A percentile compares a stretch with the other conserved stretches of the same genome.
These are phyloP conservation scores for Brassica hybrid DNA, from an alignment of 441 rosid species.

Conservation along the genomic window DNA sequence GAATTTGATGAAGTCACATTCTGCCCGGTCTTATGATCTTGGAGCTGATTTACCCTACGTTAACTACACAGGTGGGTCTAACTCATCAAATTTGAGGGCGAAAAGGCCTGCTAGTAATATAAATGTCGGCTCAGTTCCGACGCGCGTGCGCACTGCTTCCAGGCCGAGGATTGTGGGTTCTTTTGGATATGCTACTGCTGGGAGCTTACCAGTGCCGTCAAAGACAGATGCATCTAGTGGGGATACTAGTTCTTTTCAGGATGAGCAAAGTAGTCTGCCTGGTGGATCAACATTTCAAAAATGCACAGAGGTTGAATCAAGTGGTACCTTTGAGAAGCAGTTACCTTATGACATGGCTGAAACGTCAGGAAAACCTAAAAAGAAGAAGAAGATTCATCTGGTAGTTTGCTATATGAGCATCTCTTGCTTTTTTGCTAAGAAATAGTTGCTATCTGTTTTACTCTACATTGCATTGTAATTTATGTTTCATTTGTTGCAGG, in stretches of 20 bases:
- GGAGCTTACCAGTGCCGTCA: constrained; percentile 54
- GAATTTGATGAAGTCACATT: constrained; percentile 54
- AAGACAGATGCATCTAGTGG: constrained; percentile 98
- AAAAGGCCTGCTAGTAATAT: constrained; percentile 76
- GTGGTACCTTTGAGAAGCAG: constrained; percentile 74
- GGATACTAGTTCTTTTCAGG: constrained; percentile 96
- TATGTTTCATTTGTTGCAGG: constrained; percentile 58
- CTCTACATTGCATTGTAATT: constrained; percentile 38
- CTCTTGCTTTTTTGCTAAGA: constrained; percentile 27
- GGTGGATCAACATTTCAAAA: constrained; percentile 80
- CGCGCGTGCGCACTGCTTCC: constrained; percentile 92
- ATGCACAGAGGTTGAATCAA: constrained; percentile 89
- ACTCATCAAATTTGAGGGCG: constrained; percentile 58
- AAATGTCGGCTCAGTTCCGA: constrained; percentile 73
- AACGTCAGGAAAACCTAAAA: constrained; percentile 77
- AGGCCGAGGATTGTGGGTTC: constrained; percentile 86
- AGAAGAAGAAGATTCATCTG: constrained; percentile 79
- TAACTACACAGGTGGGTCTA: constrained; percentile 53
- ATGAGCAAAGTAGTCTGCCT: constrained; percentile 86
- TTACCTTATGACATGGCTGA: constrained; percentile 78
- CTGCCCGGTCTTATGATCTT: constrained; percentile 70
- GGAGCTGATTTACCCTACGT: constrained; percentile 67
- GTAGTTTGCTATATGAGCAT: constrained; percentile 60
- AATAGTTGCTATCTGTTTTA: constrained; percentile 20
- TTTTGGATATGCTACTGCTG: constrained; percentile 64